Percentiles rank a stretch among this genome's conserved stretches.
Conservation (phyloP, 2,329 filamentous ascomycete species). For the Rhytidhysteron rufulum region DNA sequence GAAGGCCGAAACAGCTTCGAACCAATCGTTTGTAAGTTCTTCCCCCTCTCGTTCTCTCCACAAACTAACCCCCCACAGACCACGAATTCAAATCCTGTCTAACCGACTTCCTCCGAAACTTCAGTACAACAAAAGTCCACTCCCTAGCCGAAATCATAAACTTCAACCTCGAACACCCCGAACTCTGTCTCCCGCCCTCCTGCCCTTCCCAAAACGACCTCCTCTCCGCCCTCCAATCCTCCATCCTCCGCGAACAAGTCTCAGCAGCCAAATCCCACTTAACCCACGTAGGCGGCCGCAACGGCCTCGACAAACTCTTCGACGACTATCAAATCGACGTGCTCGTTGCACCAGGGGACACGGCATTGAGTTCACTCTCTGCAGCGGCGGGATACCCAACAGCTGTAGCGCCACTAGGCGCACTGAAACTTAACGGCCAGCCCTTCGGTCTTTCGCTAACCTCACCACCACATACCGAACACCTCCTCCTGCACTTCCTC, state of each 20-base stretch:
- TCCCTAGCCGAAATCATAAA: slow-evolving; percentile 35
- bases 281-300: slow-evolving; percentile 23
- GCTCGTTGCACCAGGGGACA: slow-evolving; percentile 31
- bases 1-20: slow-evolving; percentile 33
- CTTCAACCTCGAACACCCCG: slow-evolving; percentile 34
- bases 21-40: slow-evolving; percentile 31
- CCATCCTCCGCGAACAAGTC: slow-evolving; percentile 19
- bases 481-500: slow-evolving; percentile 31
- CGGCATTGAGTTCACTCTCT: slow-evolving; percentile 30
- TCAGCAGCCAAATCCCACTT: slow-evolving; percentile 24
- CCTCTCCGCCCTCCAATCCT: slow-evolving; percentile 26
- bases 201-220: slow-evolving; percentile 34
- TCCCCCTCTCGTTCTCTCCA: neutral
- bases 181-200: slow-evolving; percentile 23
- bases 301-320: slow-evolving; percentile 31
- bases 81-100: slow-evolving; percentile 33
- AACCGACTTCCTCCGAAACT: slow-evolving; percentile 30
- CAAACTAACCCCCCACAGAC: slow-evolving; percentile 13
- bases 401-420: slow-evolving; percentile 29
- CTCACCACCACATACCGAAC: slow-evolving; percentile 28
- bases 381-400: slow-evolving; percentile 34
- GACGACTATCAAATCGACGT: slow-evolving; percentile 26
- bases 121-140: slow-evolving; percentile 32
- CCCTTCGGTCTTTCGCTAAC: slow-evolving; percentile 32
- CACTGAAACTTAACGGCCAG: slow-evolving; percentile 32